Evolutionary conservation across 2,329 filamentous ascomycete genomes (phyloP).

Genomic region (Colletotrichum salicis): DNA sequence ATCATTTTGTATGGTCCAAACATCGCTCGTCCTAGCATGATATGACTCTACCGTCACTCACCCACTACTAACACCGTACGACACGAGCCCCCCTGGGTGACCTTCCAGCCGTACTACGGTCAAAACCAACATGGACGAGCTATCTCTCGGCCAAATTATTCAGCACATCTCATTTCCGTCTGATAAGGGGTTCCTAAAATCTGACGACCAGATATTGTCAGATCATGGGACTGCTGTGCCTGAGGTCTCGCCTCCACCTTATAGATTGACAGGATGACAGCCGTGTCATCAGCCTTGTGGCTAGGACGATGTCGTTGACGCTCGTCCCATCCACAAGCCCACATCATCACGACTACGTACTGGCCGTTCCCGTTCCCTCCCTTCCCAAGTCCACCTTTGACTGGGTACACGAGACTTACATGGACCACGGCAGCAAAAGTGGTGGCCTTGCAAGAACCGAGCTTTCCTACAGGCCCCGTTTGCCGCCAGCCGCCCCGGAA

Average conservation of each 20-base stretch:
- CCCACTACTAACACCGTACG: conserved; percentile 5
- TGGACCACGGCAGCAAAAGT: conserved; percentile 29
- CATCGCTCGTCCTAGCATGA: conserved; percentile 25
- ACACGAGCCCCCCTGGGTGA: not conserved
- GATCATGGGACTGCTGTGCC: conserved; percentile 9
- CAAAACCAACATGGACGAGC: not conserved
- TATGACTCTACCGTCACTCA: conserved; percentile 29
- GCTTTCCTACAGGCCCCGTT: conserved; percentile 28
- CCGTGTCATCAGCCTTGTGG: conserved; percentile 7
- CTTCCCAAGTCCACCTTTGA: conserved; percentile 20
- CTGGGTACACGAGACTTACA: conserved; percentile 26
- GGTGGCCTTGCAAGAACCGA: conserved; percentile 17
- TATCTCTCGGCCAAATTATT: conserved; percentile 8
- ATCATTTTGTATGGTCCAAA: conserved; percentile 17
- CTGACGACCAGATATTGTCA: conserved; percentile 11
- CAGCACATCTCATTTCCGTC: not conserved
- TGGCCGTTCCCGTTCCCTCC: conserved; percentile 12
- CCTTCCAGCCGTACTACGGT: conserved; percentile 2
- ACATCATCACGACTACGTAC: not conserved
- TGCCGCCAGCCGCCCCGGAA: conserved; percentile 33
- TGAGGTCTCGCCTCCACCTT: not conserved
- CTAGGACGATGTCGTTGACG: conserved; percentile 8
- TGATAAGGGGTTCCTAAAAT: not conserved
- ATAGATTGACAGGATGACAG: conserved; percentile 1
- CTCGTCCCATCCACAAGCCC: not conserved